A percentile compares a stretch with the other conserved stretches of the same genome.
These are phyloP conservation scores for Colletotrichum tamarilloi DNA, from an alignment of 2,329 filamentous ascomycete genomes.

Conservation along the genomic window DNA sequence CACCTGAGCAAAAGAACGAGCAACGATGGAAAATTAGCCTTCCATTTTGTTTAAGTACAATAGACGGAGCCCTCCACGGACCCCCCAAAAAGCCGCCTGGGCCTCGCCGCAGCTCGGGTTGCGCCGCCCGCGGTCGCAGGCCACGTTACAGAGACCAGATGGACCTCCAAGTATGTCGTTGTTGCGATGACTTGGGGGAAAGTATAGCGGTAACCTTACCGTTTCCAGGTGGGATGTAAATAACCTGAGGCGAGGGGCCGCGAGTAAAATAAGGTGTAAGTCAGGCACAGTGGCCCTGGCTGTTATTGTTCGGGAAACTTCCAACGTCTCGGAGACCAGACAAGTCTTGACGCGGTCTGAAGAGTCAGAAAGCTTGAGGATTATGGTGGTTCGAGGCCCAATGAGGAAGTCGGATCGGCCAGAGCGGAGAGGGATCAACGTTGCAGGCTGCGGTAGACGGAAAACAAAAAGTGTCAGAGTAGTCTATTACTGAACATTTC, in stretches of 20 bases:
- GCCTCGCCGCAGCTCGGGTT: neutral
- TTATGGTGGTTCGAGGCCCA: conserved; percentile 2
- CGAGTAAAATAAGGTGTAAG: neutral
- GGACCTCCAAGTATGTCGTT: neutral
- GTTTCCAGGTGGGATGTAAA: neutral
- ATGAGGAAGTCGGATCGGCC: neutral
- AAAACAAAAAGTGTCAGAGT: neutral
- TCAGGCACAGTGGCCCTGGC: neutral
- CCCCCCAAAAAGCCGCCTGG: neutral
- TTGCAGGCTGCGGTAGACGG: neutral
- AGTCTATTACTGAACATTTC: neutral
- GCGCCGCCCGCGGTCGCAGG: conserved; percentile 1
- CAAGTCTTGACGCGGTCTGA: neutral
- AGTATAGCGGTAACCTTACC: neutral
- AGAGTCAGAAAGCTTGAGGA: neutral
- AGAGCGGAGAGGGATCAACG: conserved; percentile 2
- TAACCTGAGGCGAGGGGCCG: neutral
- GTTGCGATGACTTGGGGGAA: neutral
- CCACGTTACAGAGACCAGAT: conserved; percentile 12
- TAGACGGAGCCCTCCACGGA: neutral
- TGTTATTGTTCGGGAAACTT: conserved; percentile 1
- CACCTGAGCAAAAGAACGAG: neutral
- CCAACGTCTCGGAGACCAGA: neutral
- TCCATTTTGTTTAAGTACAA: neutral
- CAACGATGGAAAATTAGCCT: neutral